Percentiles rank a stretch among this genome's conserved stretches.
Evolutionary conservation across 2,329 filamentous ascomycete species (phyloP).

Genomic region (Calonectria henricotiae): DNA sequence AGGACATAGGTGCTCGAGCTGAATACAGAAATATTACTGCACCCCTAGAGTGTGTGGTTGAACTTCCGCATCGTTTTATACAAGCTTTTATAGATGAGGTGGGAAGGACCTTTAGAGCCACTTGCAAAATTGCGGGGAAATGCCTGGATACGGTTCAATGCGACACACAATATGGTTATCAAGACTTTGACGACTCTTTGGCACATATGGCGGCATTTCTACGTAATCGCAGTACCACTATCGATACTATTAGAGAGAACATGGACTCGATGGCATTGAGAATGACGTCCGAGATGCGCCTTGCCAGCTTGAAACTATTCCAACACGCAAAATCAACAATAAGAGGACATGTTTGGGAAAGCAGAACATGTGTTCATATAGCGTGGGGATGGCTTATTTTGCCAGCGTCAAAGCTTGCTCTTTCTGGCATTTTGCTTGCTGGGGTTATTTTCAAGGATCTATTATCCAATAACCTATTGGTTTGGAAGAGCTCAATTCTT

Average conservation of each 20-base stretch:
- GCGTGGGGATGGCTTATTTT: constrained; percentile 18
- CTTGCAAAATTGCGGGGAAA: too few relatives aligned
- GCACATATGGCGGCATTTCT: background rate
- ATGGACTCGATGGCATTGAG: constrained; percentile 13
- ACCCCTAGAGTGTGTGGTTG: background rate
- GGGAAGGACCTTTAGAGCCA: too few relatives aligned
- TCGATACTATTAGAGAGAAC: constrained; percentile 1
- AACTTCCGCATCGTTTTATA: too few relatives aligned
- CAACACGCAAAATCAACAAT: background rate
- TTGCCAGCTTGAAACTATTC: background rate
- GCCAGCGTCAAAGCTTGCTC: background rate
- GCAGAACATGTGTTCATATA: constrained; percentile 9
- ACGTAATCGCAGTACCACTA: background rate
- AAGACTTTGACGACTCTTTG: too few relatives aligned
- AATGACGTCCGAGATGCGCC: constrained; percentile 13
- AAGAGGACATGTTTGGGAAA: constrained; percentile 7
- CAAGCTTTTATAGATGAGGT: too few relatives aligned
- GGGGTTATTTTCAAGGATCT: background rate
- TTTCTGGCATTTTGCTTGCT: background rate
- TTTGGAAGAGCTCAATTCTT: background rate
- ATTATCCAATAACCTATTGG: background rate
- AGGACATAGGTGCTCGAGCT: background rate
- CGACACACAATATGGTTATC: background rate
- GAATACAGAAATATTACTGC: background rate
- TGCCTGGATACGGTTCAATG: too few relatives aligned